A percentile compares a stretch with the other conserved stretches of the same genome.
Conservation (phyloP, 495 filamentous ascomycete species). For the Amorphotheca resinae region DNA sequence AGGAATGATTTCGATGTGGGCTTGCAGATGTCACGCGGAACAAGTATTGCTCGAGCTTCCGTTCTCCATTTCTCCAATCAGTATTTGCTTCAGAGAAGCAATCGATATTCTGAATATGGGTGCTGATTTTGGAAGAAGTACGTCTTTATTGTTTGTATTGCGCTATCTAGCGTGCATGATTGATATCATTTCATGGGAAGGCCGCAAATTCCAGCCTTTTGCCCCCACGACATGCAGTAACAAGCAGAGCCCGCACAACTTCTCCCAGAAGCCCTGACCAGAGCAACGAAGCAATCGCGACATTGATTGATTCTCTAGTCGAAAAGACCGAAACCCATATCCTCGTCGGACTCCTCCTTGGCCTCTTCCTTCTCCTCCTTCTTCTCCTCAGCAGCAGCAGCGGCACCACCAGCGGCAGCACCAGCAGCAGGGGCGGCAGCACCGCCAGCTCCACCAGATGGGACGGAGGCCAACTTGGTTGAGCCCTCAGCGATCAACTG, state of each 20-base stretch:
- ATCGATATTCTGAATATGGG: too few species aligned
- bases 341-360: constrained; percentile 91
- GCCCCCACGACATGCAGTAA: constrained; percentile 18
- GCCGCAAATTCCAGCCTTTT: constrained; percentile 9
- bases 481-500: constrained; percentile 89
- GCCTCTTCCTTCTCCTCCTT: constrained; percentile 68
- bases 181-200: constrained; percentile 12
- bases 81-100: too few species aligned
- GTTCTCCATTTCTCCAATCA: too few species aligned
- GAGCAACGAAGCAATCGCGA: constrained; percentile 6
- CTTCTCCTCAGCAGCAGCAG: constrained; percentile 56
- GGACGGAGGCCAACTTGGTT: constrained; percentile 92
- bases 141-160: constrained; percentile 22
- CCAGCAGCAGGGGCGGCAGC: constrained; percentile 49
- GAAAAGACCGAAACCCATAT: constrained; percentile 99
- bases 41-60: too few species aligned
- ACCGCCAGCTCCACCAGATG: constrained; percentile 73
- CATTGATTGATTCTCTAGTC: constrained; percentile 46
- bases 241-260: constrained; percentile 18
- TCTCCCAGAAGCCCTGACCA: constrained; percentile 13
- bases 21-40: too few species aligned
- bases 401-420: constrained; percentile 55
- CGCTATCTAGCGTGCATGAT: constrained; percentile 15
- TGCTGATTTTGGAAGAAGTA: constrained; percentile 12
- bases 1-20: too few species aligned